phyloP scores from a whole-genome alignment of 345 rosid genomes.

The Citrus reticulata region DNA sequence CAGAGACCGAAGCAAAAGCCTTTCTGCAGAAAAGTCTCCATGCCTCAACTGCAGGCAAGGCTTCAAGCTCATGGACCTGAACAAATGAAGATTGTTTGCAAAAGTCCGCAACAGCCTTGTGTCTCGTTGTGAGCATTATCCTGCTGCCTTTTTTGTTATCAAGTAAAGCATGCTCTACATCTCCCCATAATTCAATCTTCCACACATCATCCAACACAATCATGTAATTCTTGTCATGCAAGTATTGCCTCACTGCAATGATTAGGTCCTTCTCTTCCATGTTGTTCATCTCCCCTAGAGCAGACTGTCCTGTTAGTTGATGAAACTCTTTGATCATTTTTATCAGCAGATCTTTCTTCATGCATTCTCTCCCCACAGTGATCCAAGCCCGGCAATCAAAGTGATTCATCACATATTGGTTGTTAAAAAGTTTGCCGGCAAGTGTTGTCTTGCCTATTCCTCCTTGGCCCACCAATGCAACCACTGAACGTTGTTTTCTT shows the following conservation, averaged over 20 bases:
- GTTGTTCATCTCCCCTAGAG: no score
- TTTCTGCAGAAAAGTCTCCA: no score
- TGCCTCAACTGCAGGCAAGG: no score
- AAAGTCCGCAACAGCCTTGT: not conserved
- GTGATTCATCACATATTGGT: no score
- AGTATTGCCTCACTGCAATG: not conserved
- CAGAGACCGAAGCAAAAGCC: no score
- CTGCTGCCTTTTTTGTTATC: slow-evolving; percentile 12
- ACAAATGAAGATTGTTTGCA: no score
- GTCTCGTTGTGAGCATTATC: slow-evolving; percentile 11
- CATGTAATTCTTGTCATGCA: slow-evolving; percentile 1
- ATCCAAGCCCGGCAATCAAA: slow-evolving; percentile 20
- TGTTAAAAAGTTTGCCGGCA: slow-evolving; percentile 6
- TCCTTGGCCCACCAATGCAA: slow-evolving; percentile 1
- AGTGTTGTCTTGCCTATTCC: slow-evolving; percentile 21
- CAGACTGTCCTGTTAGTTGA: no score
- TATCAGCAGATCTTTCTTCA: no score
- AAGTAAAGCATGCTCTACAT: slow-evolving; percentile 11
- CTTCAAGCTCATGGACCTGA: no score
- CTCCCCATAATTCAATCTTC: slow-evolving; percentile 12
- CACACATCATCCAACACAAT: slow-evolving; percentile 12
- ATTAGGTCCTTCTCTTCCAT: not conserved
- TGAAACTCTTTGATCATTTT: no score
- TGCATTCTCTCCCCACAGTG: no score
- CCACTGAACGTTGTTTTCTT: no score